A percentile compares a stretch with the other conserved stretches of the same genome.
These are phyloP conservation scores for Musa balbisiana DNA, from an alignment of 202 grass and related monocot species.

Conservation along the genomic window DNA sequence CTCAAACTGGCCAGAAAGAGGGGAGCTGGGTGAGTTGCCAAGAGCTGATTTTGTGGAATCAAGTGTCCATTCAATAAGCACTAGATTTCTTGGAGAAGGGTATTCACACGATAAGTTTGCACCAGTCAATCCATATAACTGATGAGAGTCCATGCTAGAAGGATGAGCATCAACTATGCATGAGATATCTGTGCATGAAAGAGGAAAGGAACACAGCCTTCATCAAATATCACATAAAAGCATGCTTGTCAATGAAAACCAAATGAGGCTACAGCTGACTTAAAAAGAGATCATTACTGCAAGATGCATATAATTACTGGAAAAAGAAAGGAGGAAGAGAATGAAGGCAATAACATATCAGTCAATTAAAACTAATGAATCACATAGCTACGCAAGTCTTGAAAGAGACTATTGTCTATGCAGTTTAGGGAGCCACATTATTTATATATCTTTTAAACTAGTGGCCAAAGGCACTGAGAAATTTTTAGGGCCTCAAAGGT, in stretches of 20 bases:
- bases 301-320: too few relatives aligned
- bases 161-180: slow-evolving; percentile 45
- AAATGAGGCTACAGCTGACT: not conserved
- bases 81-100: slow-evolving; percentile 39
- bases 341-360: too few relatives aligned
- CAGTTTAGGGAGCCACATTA: too few relatives aligned
- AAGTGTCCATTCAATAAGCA: slow-evolving; percentile 32
- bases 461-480: too few relatives aligned
- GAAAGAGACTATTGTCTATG: too few relatives aligned
- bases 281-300: not conserved
- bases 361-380: too few relatives aligned
- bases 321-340: too few relatives aligned
- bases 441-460: too few relatives aligned
- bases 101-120: slow-evolving; percentile 44
- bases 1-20: slow-evolving; percentile 57
- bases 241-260: not conserved
- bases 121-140: slow-evolving; percentile 52
- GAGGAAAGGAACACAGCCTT: slow-evolving; percentile 16
- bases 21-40: slow-evolving; percentile 61
- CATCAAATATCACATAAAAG: not conserved
- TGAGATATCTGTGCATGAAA: slow-evolving; percentile 38
- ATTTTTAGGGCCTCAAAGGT: too few relatives aligned
- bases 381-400: too few relatives aligned
- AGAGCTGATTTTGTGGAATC: slow-evolving; percentile 42
- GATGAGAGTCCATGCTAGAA: slow-evolving; percentile 83